Evolutionary conservation across 2,329 filamentous ascomycete species (phyloP).

Genomic region (Neonectria punicea): DNA sequence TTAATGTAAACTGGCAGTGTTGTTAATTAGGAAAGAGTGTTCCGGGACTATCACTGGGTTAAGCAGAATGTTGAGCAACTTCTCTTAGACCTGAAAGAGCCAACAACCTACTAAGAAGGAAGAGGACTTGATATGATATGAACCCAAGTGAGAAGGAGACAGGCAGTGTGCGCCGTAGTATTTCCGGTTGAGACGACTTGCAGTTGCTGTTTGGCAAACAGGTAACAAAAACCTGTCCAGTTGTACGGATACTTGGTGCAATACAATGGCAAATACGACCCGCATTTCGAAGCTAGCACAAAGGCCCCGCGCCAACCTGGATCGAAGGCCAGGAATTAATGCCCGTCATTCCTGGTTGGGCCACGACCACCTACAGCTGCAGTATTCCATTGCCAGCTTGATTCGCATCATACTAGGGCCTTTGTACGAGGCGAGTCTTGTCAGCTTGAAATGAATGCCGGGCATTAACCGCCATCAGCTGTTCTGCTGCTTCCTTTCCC

Average conservation of each 20-base stretch:
- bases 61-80: not conserved
- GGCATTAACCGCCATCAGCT: constrained; percentile 33
- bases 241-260: too few relatives aligned
- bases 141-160: not conserved
- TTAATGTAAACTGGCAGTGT: not conserved
- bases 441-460: constrained; percentile 16
- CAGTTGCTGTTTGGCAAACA: not conserved
- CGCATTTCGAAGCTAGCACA: constrained; percentile 16
- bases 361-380: not conserved
- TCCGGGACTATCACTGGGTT: not conserved
- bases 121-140: not conserved
- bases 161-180: not conserved
- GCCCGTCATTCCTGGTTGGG: constrained; percentile 9
- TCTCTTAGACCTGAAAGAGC: not conserved
- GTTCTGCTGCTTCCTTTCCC: not conserved
- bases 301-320: constrained; percentile 14
- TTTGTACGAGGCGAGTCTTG: not conserved
- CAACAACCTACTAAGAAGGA: not conserved
- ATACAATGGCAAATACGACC: not conserved
- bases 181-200: not conserved
- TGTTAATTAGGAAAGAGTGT: not conserved
- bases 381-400: not conserved
- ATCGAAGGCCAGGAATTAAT: constrained; percentile 23
- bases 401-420: not conserved
- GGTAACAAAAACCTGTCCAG: not conserved